These are phyloP conservation scores for Lasiosphaeria ovina DNA, from an alignment of 495 filamentous ascomycete genomes.

Conservation along the genomic window DNA sequence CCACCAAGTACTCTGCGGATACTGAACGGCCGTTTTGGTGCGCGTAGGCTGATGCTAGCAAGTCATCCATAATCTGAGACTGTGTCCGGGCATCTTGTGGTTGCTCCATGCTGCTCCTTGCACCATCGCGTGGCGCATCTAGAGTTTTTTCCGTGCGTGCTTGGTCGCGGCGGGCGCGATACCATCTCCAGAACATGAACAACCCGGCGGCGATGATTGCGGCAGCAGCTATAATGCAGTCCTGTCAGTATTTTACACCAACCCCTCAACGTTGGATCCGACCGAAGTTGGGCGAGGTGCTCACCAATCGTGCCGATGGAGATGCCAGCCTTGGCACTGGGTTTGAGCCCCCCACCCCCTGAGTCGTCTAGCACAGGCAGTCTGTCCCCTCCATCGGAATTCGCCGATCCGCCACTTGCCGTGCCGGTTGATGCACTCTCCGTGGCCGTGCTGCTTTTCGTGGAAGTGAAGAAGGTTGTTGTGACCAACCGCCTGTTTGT, in stretches of 20 bases:
- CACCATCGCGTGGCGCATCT: not conserved
- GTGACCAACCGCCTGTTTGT: no score
- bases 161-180: constrained; percentile 1
- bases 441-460: no score
- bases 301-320: constrained; percentile 19
- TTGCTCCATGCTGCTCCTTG: not conserved
- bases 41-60: constrained; percentile 33
- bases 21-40: constrained; percentile 28
- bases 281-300: not conserved
- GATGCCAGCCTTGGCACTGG: constrained; percentile 23
- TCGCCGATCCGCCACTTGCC: not conserved
- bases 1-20: not conserved
- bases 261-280: not conserved
- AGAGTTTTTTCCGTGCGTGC: not conserved
- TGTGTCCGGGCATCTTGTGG: constrained; percentile 15
- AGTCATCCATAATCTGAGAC: constrained; percentile 33
- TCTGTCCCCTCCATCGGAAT: not conserved
- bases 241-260: no score
- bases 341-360: not conserved
- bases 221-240: not conserved
- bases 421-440: not conserved
- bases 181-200: constrained; percentile 12
- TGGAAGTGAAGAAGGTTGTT: no score
- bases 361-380: not conserved
- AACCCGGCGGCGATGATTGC: not conserved